Percentiles rank a stretch among this genome's conserved stretches.
phyloP scores from a whole-genome alignment of 257 asterid genomes.

The Osmanthus fragrans region DNA sequence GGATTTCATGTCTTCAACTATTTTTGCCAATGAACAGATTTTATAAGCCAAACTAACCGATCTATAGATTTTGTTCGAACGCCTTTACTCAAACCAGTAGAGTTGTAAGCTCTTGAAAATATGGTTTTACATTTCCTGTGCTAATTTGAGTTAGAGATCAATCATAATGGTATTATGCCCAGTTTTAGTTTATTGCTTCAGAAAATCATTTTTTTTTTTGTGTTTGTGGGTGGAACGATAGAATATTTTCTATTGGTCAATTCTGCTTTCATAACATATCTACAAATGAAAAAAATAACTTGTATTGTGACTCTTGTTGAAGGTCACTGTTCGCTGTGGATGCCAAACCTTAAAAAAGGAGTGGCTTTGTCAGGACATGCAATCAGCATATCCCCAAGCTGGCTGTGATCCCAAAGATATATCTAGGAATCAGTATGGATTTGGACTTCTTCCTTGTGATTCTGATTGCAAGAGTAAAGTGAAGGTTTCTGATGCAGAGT shows the following conservation, averaged over 20 bases:
- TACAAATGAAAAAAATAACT: too few relatives aligned
- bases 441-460: conserved; percentile 78
- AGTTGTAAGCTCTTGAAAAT: neutral
- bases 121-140: neutral
- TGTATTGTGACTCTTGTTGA: too few relatives aligned
- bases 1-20: too few relatives aligned
- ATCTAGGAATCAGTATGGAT: conserved; percentile 66
- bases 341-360: conserved; percentile 85
- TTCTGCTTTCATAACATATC: too few relatives aligned
- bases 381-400: conserved; percentile 49
- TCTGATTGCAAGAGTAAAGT: conserved; percentile 61
- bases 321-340: conserved; percentile 79
- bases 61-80: neutral
- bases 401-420: conserved; percentile 71
- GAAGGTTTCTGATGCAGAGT: conserved; percentile 57
- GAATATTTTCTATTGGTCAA: too few relatives aligned
- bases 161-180: neutral
- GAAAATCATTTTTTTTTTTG: neutral
- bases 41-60: neutral
- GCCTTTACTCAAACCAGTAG: neutral
- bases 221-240: neutral
- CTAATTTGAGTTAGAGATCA: neutral
- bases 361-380: conserved; percentile 80
- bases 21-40: neutral
- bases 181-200: neutral